phyloP scores from a whole-genome alignment of 352 stramenopile genomes.

The Globisporangium lucens region DNA sequence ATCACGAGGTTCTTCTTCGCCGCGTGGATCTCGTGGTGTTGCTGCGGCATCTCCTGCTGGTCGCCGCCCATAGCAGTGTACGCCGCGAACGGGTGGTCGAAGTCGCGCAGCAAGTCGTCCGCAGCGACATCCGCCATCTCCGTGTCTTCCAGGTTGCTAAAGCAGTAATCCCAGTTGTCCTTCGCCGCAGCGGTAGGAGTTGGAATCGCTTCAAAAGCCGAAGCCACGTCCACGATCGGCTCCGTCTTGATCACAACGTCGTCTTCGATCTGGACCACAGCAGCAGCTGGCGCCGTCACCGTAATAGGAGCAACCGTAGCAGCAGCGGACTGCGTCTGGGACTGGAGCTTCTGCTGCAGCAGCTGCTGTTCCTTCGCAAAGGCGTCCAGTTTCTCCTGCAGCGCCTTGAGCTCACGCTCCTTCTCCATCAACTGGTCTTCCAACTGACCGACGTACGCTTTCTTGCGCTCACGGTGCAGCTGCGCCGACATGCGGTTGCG shows the following conservation, averaged over 20 bases:
- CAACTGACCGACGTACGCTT: slow-evolving; percentile 83
- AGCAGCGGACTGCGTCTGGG: background rate
- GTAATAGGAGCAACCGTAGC: background rate
- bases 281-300: background rate
- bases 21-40: slow-evolving; percentile 72
- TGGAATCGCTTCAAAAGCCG: slow-evolving; percentile 26
- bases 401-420: slow-evolving; percentile 65
- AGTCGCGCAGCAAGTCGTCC: slow-evolving; percentile 68
- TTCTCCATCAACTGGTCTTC: slow-evolving; percentile 83
- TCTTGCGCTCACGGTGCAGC: slow-evolving; percentile 85
- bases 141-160: slow-evolving; percentile 51
- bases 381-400: slow-evolving; percentile 73
- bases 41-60: slow-evolving; percentile 32
- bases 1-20: slow-evolving; percentile 89
- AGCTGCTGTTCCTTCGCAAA: slow-evolving; percentile 64
- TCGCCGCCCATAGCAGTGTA: slow-evolving; percentile 17
- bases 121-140: slow-evolving; percentile 56
- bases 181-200: slow-evolving; percentile 15
- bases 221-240: slow-evolving; percentile 22
- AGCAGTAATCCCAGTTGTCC: slow-evolving; percentile 54
- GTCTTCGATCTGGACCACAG: slow-evolving; percentile 15
- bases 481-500: slow-evolving; percentile 88
- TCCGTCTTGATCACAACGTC: slow-evolving; percentile 64
- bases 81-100: slow-evolving; percentile 61
- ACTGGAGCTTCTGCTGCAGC: slow-evolving; percentile 50